These are phyloP conservation scores for Leccinum ochraceum DNA, from an alignment of 768 basidiomycete species.

Conservation along the genomic window DNA sequence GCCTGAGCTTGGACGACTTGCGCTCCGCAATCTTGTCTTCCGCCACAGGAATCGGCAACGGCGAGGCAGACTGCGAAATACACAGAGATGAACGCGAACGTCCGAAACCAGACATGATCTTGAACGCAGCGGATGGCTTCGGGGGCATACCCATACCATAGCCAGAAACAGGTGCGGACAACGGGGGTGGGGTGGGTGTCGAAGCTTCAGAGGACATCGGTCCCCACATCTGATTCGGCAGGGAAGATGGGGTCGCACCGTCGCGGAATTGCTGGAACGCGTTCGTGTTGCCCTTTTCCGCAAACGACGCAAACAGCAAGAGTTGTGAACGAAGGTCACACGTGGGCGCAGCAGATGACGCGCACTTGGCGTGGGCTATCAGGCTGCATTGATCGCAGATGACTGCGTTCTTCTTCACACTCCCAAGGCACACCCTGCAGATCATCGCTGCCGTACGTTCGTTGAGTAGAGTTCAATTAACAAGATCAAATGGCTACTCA, in stretches of 20 bases:
- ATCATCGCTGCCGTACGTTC: constrained; percentile 60
- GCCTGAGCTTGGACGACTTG: constrained; percentile 39
- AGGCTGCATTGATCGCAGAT: constrained; percentile 89
- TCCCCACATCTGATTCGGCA: constrained; percentile 24
- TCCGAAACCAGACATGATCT: constrained; percentile 64
- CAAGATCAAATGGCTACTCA: constrained; percentile 43
- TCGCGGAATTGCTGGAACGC: constrained; percentile 56
- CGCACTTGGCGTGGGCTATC: constrained; percentile 82
- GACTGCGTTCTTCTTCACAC: constrained; percentile 84
- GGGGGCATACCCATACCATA: constrained; percentile 21
- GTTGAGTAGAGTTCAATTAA: constrained; percentile 5
- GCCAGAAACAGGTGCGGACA: constrained; percentile 29
- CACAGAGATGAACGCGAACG: constrained; percentile 59
- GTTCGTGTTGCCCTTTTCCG: constrained; percentile 64
- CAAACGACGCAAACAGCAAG: constrained; percentile 76
- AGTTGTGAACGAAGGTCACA: constrained; percentile 83
- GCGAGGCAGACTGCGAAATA: constrained; percentile 25
- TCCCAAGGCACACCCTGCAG: constrained; percentile 79
- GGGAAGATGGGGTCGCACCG: constrained; percentile 26
- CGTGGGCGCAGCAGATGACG: constrained; percentile 68
- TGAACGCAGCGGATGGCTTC: constrained; percentile 61
- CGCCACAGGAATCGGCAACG: constrained; percentile 30
- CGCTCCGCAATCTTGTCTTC: constrained; percentile 27
- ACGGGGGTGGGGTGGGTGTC: constrained; percentile 44
- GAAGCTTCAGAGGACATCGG: constrained; percentile 60